Conservation (phyloP, 2,329 filamentous ascomycete genomes). For the Penicillium sp. region DNA sequence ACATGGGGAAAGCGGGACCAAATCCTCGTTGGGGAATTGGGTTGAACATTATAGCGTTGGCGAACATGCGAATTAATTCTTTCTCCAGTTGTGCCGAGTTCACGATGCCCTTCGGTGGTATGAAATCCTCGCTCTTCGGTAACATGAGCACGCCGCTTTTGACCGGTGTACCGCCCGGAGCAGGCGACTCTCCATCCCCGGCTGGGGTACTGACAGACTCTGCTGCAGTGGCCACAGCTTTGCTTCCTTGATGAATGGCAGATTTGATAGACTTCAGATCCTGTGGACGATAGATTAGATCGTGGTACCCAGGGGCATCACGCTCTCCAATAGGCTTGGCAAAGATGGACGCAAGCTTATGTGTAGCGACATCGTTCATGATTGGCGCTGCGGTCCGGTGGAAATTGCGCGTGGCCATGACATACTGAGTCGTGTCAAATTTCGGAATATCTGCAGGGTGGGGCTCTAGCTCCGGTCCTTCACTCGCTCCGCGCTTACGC, state of each 20-base stretch:
- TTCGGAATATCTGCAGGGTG: slow-evolving; percentile 28
- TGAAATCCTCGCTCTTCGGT: slow-evolving; percentile 68
- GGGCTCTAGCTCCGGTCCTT: slow-evolving; percentile 32
- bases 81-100: slow-evolving; percentile 91
- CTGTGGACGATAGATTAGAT: slow-evolving; percentile 71
- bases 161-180: slow-evolving; percentile 35
- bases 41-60: slow-evolving; percentile 98
- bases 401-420: slow-evolving; percentile 47
- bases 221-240: slow-evolving; percentile 44
- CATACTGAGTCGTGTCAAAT: slow-evolving; percentile 35
- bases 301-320: slow-evolving; percentile 73
- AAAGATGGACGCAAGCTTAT: slow-evolving; percentile 78
- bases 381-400: slow-evolving; percentile 70
- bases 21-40: slow-evolving; percentile 72
- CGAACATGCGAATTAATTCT: slow-evolving; percentile 94
- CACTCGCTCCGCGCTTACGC: slow-evolving; percentile 43
- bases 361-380: slow-evolving; percentile 72
- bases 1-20: slow-evolving; percentile 59
- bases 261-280: slow-evolving; percentile 76
- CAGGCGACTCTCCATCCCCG: slow-evolving; percentile 55
- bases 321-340: slow-evolving; percentile 71
- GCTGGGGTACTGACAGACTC: slow-evolving; percentile 67
- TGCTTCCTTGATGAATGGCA: slow-evolving; percentile 58
- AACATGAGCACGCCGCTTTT: slow-evolving; percentile 45
- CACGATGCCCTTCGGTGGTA: slow-evolving; percentile 85